These are phyloP conservation scores for Hippophae tibetana DNA, from an alignment of 306 rosid genomes.

Conservation along the genomic window DNA sequence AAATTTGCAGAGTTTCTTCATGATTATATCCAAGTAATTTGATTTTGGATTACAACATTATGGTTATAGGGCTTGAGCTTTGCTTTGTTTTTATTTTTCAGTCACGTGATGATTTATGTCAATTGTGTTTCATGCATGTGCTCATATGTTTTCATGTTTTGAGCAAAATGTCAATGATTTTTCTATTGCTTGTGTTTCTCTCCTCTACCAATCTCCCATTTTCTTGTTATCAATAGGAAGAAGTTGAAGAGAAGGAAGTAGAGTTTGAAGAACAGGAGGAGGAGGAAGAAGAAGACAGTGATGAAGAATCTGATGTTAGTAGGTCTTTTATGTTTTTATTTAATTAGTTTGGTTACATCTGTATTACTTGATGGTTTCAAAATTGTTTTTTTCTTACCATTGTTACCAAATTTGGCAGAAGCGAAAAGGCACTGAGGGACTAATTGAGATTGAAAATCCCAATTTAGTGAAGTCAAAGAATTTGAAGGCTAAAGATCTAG, in stretches of 20 bases:
- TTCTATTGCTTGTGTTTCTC: no score
- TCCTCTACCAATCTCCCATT: not conserved
- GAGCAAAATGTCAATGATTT: no score
- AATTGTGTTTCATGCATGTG: no score
- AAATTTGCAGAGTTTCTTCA: no score
- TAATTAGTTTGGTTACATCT: slow-evolving; percentile 2
- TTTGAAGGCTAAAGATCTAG: slow-evolving; percentile 61
- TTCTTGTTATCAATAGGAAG: slow-evolving; percentile 39
- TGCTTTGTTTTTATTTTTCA: no score
- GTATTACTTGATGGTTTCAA: slow-evolving; percentile 1
- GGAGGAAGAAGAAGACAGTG: slow-evolving; percentile 32
- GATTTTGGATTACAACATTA: no score
- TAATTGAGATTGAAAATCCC: slow-evolving; percentile 88
- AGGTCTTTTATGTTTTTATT: slow-evolving; percentile 5
- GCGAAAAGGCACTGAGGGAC: slow-evolving; percentile 72
- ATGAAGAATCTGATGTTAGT: slow-evolving; percentile 43
- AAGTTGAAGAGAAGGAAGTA: slow-evolving; percentile 43
- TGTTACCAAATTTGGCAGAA: slow-evolving; percentile 39
- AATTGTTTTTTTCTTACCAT: not conserved
- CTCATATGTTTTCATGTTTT: no score
- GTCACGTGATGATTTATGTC: no score
- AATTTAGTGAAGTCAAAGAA: slow-evolving; percentile 70
- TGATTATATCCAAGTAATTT: no score
- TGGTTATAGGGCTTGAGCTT: no score
- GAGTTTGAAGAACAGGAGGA: slow-evolving; percentile 20